phyloP scores from a whole-genome alignment of 2,329 filamentous ascomycete species.

The Phoma sp. region DNA sequence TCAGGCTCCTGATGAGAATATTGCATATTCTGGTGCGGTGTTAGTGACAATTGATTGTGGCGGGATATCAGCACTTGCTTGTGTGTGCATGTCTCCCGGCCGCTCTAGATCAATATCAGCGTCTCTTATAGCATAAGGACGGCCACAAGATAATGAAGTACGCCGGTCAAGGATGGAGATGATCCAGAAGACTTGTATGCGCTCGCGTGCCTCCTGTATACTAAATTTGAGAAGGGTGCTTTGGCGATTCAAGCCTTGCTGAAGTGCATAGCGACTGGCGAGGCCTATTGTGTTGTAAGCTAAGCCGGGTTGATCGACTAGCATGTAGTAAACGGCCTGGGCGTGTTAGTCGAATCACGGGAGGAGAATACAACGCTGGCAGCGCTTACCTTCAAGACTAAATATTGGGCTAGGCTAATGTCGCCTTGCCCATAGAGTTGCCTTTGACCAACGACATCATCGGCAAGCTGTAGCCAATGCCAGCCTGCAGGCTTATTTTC shows the following conservation, averaged over 20 bases:
- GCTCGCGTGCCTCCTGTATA: slow-evolving; percentile 27
- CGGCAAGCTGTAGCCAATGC: slow-evolving; percentile 39
- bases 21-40: not conserved
- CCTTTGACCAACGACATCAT: slow-evolving; percentile 35
- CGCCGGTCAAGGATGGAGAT: slow-evolving; percentile 34
- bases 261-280: slow-evolving; percentile 36
- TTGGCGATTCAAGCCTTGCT: slow-evolving; percentile 38
- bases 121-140: slow-evolving; percentile 39
- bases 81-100: slow-evolving; percentile 14
- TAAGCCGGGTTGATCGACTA: slow-evolving; percentile 33
- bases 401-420: slow-evolving; percentile 34
- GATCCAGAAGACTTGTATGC: slow-evolving; percentile 39
- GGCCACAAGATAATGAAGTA: slow-evolving; percentile 39
- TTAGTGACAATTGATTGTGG: not conserved
- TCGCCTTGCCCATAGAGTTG: slow-evolving; percentile 29
- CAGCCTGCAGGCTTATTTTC: slow-evolving; percentile 29
- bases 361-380: not conserved
- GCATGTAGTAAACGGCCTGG: slow-evolving; percentile 35
- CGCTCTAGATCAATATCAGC: slow-evolving; percentile 35
- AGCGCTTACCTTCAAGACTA: slow-evolving; percentile 34
- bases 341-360: not conserved
- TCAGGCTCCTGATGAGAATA: not conserved
- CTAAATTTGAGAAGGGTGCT: slow-evolving; percentile 24
- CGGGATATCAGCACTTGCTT: not conserved
- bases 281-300: slow-evolving; percentile 40